Base-by-base conservation (phyloP, 257 asterid species). In the Nicotiana undulata region DNA sequence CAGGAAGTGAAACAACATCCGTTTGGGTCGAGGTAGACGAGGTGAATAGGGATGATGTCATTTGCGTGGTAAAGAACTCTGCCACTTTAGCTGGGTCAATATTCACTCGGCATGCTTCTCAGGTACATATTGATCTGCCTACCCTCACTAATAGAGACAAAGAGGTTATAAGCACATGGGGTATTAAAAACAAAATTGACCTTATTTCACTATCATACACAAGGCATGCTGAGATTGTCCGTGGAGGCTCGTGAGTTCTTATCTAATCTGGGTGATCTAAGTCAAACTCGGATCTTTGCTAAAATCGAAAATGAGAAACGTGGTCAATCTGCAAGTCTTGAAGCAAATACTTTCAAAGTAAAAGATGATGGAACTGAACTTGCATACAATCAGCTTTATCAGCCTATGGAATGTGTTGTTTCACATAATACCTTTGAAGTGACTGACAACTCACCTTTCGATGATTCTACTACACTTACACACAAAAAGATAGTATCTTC, bases 101-200 rank as follows among this genome's bases (percentile, higher is more conserved):
- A 89, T 93, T 89, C 91, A 94, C 97, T 7, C 55, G 93, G 44
- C 98, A 93, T 72, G 98, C 88, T 85, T 88, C 98, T 75, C 90
- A 89, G 75, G 87, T 93, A 64, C 97, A 34, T 26, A 94, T 94
- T 63, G 91, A 93, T 64, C 90, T 92, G 84, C 98, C 98, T 64
- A 92, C 98, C 31, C 96, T 94, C 84, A 87, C 97, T 5, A 92
- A 90, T 63, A 86, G 89, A 84, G 98, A 94, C 88, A 94, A 93
- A 89, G 96, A 92, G 97, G 93, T 86, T 86, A 91, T 93, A 84
- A 91, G 96, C 86, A 72, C 98, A 59, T 93, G 98, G 98, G 98
- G 97, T 68, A 93, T 88, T 53, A 60, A 83, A 86, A 93, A 93
- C 88, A 92, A 92, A 84, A 92, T 93, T 59, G 97, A 93, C 83